These are phyloP conservation scores for Roridomyces roridus DNA, from an alignment of 768 basidiomycete genomes.

Conservation along the genomic window DNA sequence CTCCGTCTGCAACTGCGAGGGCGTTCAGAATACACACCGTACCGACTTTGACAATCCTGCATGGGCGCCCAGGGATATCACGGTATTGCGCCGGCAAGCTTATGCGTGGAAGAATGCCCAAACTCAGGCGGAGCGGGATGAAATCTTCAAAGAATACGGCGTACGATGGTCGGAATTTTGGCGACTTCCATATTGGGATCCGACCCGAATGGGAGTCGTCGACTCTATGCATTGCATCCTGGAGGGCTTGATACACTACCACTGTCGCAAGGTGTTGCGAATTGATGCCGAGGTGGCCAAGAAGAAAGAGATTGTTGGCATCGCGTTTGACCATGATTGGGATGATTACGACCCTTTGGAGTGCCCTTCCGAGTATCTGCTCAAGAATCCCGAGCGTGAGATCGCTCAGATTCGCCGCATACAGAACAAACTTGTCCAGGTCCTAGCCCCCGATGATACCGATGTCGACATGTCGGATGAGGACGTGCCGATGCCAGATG, in stretches of 20 bases:
- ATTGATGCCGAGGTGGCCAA: too few species aligned
- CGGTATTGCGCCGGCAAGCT: not conserved
- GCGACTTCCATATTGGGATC: constrained; percentile 37
- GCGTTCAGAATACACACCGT: constrained; percentile 9
- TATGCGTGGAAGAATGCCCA: constrained; percentile 11
- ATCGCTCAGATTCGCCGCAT: not conserved
- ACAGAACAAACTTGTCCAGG: constrained; percentile 6
- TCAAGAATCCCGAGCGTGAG: constrained; percentile 1
- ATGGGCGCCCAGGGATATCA: constrained; percentile 11
- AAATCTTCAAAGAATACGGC: constrained; percentile 20
- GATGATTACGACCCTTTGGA: constrained; percentile 2
- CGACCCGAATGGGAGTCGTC: constrained; percentile 30
- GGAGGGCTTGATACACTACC: constrained; percentile 27
- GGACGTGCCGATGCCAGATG: constrained; percentile 5
- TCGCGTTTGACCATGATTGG: constrained; percentile 11
- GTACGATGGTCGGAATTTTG: too few species aligned
- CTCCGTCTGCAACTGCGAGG: constrained; percentile 29
- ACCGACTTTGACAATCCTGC: constrained; percentile 19
- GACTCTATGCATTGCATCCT: constrained; percentile 41
- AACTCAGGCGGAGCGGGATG: constrained; percentile 18
- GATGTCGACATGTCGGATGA: not conserved
- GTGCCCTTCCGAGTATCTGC: constrained; percentile 2
- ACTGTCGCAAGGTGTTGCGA: constrained; percentile 14
- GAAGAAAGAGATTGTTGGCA: not conserved
- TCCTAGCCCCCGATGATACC: not conserved